Evolutionary conservation across 371 early-diverging fungal genomes (phyloP).

Genomic region (Chytridium lagenaria): DNA sequence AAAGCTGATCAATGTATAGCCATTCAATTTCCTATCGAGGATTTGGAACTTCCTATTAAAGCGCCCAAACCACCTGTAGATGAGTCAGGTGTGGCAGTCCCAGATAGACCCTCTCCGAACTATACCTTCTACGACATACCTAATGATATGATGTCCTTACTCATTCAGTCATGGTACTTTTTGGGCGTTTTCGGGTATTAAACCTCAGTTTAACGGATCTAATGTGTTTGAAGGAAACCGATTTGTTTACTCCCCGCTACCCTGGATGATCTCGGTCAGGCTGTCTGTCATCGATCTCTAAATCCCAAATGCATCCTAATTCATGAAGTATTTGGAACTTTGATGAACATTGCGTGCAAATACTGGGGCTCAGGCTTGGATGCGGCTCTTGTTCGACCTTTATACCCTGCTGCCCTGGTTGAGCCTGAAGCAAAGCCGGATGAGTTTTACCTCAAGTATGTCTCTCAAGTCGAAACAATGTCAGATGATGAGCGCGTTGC

Average conservation of each 20-base stretch:
- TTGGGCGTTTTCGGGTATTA: slow-evolving; percentile 37
- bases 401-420: background rate
- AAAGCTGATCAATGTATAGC: background rate
- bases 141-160: background rate
- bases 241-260: slow-evolving; percentile 45
- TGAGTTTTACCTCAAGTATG: background rate
- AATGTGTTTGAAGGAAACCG: slow-evolving; percentile 25
- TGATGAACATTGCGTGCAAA: slow-evolving; percentile 38
- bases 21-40: slow-evolving; percentile 50
- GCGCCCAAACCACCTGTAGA: slow-evolving; percentile 28
- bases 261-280: slow-evolving; percentile 44
- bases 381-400: background rate
- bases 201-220: background rate
- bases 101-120: slow-evolving; percentile 31
- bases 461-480: background rate
- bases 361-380: background rate
- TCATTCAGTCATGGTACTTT: slow-evolving; percentile 48
- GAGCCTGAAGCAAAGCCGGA: background rate
- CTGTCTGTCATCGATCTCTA: slow-evolving; percentile 20
- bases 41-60: slow-evolving; percentile 40
- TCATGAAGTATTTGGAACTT: slow-evolving; percentile 44
- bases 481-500: slow-evolving; percentile 43
- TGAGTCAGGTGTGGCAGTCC: slow-evolving; percentile 9
- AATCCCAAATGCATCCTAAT: slow-evolving; percentile 28
- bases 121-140: slow-evolving; percentile 43